Evolutionary conservation across 257 asterid species (phyloP), one percentile per base, ranked within the genome.

Genomic region (Plantago elongata): DNA sequence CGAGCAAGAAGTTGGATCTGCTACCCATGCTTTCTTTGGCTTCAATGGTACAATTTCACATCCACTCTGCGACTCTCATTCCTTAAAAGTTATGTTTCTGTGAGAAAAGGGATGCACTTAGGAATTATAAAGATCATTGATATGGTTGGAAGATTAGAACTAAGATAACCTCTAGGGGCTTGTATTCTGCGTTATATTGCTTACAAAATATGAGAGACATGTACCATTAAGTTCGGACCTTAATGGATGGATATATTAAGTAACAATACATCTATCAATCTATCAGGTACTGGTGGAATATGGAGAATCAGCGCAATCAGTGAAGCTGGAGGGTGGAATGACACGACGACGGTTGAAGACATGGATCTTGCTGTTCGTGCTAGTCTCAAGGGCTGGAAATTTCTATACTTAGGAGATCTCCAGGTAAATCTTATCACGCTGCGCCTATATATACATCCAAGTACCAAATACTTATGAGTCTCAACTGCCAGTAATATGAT

Each of bases 321-420:
- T 51, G 86, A 83, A 64, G 89, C 89, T 5, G 89, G 89, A n/a
- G 89, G 89, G 1, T 83, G 89, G 89, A 83, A 83, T 49, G 86
- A 80, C 44, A 72, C 86, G 58, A 83, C 89, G 17, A 83, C 89
- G 0, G 89, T 83, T 0, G 89, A 83, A 50, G 89, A 83, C 68
- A 83, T 83, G 89, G 86, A 83, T 61, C 84, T 83, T 64, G 89
- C 89, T 11, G 86, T 83, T 54, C 69, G 89, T 46, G 88, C 91
- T 57, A 83, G 88, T 55, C 91, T 84, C 67, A 81, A 77, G 60
- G 91, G 91, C 54, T 84, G 91, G 91, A 84, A 76, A 69, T 84
- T 82, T 72, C 71, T 84, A 30, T 84, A 84, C 67, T 69, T 84
- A 11, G 89, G 89, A 60, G 84, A 79, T 52, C 79, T 84, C 14